Evolutionary conservation across 495 filamentous ascomycete species (phyloP), one percentile per base, ranked within the genome.

Genomic region (Gamarada debralockiae): DNA sequence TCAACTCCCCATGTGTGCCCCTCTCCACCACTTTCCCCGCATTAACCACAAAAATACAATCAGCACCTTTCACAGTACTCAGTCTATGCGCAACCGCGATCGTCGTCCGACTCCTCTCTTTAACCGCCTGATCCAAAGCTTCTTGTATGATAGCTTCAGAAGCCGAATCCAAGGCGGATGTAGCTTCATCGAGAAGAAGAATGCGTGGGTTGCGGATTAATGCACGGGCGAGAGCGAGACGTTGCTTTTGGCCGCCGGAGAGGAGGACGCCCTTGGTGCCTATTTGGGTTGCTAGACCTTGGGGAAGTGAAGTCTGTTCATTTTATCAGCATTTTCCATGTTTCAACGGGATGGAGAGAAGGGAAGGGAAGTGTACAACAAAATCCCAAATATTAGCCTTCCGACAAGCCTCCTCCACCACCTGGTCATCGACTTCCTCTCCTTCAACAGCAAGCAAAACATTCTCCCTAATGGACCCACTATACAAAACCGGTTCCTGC

Each of bases 101-200:
- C 8, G 85, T 85, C 0, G 85, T 93, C 49, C 84, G 67, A n/a
- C n/a, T n/a, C n/a, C n/a, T n/a, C 18, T 73, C 75, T 52, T 70
- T 70, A 2, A 78, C 70, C 8, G 83, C 80, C 36, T 75, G 66
- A 53, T 84, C 82, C 42, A 92, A 75, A 2, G 84, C 85, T 27
- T 76, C 74, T 66, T 91, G 86, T 15, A 93, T 73, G 24, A 85
- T 66, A 57, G 76, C 76, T 70, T 93, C 88, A 14, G 77, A 80
- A 65, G 87, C 79, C 9, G 83, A 81, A 53, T 93, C 89, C 33
- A 92, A 69, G 14, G 81, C 80, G 37, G 75, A 80, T 5, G 89
- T 92, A 0, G 88, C 85, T 66, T 93, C 89, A 59, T 93, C 89
- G 2, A 93, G 72, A 24, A 95, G 67, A 55, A 92, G 65, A 25